Conservation (phyloP, 345 rosid genomes). For the Eucalyptus coolabah region DNA sequence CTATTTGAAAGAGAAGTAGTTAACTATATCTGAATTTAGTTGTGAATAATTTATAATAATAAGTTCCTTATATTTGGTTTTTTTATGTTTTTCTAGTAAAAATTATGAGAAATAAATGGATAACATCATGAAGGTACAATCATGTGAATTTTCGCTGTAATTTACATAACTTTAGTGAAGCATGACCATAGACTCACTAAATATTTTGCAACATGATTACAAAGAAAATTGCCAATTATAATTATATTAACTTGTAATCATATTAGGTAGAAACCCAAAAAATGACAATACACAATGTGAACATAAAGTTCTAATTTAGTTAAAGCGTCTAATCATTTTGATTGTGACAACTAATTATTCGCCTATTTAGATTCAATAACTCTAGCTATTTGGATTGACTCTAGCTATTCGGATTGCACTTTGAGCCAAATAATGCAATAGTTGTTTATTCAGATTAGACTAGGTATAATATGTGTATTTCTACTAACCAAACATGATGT, state of each 20-base stretch:
- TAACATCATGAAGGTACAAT: not conserved
- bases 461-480: not conserved
- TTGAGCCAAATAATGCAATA: not conserved
- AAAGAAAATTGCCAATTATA: not conserved
- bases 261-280: not conserved
- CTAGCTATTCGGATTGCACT: not conserved
- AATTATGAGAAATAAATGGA: not conserved
- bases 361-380: not conserved
- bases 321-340: not conserved
- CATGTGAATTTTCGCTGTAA: not conserved
- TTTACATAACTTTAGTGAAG: not conserved
- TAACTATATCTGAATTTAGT: not conserved
- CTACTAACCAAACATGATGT: not conserved
- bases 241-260: not conserved
- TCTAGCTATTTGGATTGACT: not conserved
- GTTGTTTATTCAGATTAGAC: not conserved
- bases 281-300: not conserved
- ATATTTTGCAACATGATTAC: not conserved
- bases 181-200: not conserved
- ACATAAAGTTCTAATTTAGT: not conserved
- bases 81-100: not conserved
- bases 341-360: not conserved
- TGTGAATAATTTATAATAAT: not conserved
- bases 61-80: not conserved
- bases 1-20: too few species aligned